These are phyloP conservation scores for Coleophoma crateriformis DNA, from an alignment of 2,329 filamentous ascomycete genomes.

Conservation along the genomic window DNA sequence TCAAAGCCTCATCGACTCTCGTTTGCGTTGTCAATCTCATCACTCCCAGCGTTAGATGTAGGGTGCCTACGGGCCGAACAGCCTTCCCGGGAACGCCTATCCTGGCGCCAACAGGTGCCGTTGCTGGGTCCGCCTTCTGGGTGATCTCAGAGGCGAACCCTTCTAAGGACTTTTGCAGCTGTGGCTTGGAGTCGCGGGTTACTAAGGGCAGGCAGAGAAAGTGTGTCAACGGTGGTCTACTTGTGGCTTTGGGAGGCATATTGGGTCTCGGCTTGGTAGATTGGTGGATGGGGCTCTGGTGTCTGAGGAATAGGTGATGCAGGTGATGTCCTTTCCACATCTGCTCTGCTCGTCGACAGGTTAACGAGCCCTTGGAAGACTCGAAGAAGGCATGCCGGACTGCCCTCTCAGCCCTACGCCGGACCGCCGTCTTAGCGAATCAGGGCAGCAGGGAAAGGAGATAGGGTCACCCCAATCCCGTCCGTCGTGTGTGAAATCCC, in stretches of 20 bases:
- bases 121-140: slow-evolving; percentile 23
- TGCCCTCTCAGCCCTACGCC: no score
- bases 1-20: slow-evolving; percentile 38
- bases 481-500: no score
- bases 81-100: slow-evolving; percentile 56
- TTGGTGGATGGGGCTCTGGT: no score
- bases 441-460: no score
- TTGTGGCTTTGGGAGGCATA: slow-evolving; percentile 17
- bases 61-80: slow-evolving; percentile 68
- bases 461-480: no score
- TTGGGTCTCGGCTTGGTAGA: not conserved
- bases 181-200: slow-evolving; percentile 51
- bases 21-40: slow-evolving; percentile 62
- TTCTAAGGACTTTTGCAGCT: slow-evolving; percentile 58
- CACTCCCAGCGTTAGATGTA: slow-evolving; percentile 84
- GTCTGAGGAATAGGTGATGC: no score
- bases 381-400: no score
- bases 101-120: slow-evolving; percentile 19
- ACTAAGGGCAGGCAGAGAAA: slow-evolving; percentile 73
- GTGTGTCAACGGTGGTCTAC: slow-evolving; percentile 52
- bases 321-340: no score
- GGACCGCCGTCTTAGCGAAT: no score
- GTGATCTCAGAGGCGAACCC: slow-evolving; percentile 56
- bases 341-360: no score
- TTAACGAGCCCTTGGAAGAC: no score